Base-by-base conservation (phyloP, 2,329 filamentous ascomycete species). In the Trichoderma citrinoviride region DNA sequence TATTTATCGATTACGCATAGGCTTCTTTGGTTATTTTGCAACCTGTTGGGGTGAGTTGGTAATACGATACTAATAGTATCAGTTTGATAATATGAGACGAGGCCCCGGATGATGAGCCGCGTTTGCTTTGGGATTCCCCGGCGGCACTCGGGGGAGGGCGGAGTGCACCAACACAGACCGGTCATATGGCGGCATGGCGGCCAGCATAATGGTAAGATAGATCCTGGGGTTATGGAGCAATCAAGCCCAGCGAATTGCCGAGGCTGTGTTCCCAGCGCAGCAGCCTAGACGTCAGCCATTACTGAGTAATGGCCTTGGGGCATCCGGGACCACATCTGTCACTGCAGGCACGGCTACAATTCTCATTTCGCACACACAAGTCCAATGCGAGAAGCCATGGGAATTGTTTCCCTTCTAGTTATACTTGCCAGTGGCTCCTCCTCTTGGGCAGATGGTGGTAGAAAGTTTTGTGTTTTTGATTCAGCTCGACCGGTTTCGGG, bases 401-500 rank as follows among this genome's bases (percentile, higher is more conserved):
- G 49, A 41, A 29, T 43, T 43, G 23, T 55, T 25, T 55, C 27
- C 27, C 50, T 50, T 53, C 50, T 25, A 17, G 5, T 7, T 19
- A 50, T 37, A 55, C 49, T 17, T 56, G 25, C 50, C 33, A 21
- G 37, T 29, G 40, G 49, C 27, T 17, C 41, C 56, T 61, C 63
- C 47, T 65, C 55, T n/a, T n/a, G n/a, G 29, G 49, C 40, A 47
- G 10, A 27, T 29, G 55, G 61, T 47, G 15, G 33, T 37, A 25
- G 41, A 3, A 44, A 17, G 25, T 56, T 43, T 25, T 25, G n/a
- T 57, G 25, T 52, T 37, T 41, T 64, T 44, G 44, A 23, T 41
- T 64, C 25, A 44, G 57, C 50, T 66, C 54, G 58, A 63, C 64
- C n/a, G 56, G 52, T 63, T 52, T 66, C 61, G 58, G 33, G 63